These are phyloP conservation scores for Dryas integrifolia DNA, from an alignment of 331 rosid genomes.

Conservation along the genomic window DNA sequence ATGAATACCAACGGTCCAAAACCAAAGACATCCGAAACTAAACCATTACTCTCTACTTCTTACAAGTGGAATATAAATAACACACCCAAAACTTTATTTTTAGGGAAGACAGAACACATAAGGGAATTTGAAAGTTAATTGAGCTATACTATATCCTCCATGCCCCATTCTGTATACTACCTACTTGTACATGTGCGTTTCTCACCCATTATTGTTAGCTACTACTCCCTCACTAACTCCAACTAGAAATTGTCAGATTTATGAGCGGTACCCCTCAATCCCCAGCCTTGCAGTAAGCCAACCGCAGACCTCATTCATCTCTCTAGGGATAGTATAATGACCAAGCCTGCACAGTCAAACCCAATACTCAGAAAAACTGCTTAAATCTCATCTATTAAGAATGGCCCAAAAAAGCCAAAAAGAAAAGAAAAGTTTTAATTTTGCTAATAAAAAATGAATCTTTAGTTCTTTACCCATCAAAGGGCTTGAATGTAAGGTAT, in stretches of 20 bases:
- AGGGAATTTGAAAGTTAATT: conserved; percentile 34
- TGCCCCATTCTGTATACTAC: conserved; percentile 36
- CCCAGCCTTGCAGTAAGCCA: conserved; percentile 84
- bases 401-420: not conserved
- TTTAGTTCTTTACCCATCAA: conserved; percentile 67
- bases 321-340: conserved; percentile 82
- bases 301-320: conserved; percentile 79
- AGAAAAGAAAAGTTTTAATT: not conserved
- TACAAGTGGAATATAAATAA: conserved; percentile 24
- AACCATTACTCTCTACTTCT: conserved; percentile 18
- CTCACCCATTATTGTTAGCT: conserved; percentile 33
- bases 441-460: not conserved
- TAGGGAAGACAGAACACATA: conserved; percentile 28
- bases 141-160: conserved; percentile 39
- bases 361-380: conserved; percentile 7
- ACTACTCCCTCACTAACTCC: conserved; percentile 15
- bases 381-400: conserved; percentile 8
- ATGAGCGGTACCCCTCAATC: conserved; percentile 55
- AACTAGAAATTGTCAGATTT: conserved; percentile 23
- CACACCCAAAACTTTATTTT: conserved; percentile 41
- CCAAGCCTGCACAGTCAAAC: conserved; percentile 64
- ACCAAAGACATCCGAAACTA: conserved; percentile 9
- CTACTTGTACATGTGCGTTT: conserved; percentile 34
- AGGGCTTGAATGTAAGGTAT: conserved; percentile 62
- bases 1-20: not conserved